These are phyloP conservation scores for Fusarium palustre DNA, from an alignment of 2,329 filamentous ascomycete genomes.

Conservation along the genomic window DNA sequence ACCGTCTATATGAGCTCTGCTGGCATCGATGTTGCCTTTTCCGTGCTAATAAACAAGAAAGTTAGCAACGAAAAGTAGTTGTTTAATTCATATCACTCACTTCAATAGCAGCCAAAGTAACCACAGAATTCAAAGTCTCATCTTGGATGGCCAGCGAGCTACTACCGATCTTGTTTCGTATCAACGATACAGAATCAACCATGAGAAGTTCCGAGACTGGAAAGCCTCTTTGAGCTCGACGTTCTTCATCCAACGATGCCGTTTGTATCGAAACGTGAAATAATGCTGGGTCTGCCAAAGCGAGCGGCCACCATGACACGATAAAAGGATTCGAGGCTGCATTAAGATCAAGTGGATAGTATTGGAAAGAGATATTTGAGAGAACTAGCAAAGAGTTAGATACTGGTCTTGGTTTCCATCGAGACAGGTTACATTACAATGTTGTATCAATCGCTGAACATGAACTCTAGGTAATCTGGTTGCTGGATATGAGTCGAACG, in stretches of 20 bases:
- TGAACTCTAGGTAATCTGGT: slow-evolving; percentile 63
- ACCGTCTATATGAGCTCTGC: slow-evolving; percentile 62
- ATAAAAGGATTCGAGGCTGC: slow-evolving; percentile 67
- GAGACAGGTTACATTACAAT: slow-evolving; percentile 56
- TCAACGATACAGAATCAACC: slow-evolving; percentile 65
- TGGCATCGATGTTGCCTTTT: slow-evolving; percentile 61
- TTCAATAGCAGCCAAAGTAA: slow-evolving; percentile 69
- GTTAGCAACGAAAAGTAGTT: background rate
- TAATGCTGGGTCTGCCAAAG: slow-evolving; percentile 65
- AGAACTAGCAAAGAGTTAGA: slow-evolving; percentile 61
- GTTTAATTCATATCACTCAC: slow-evolving; percentile 50
- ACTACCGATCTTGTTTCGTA: slow-evolving; percentile 63
- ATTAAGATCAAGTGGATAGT: slow-evolving; percentile 67
- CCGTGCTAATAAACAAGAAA: slow-evolving; percentile 57
- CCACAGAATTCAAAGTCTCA: slow-evolving; percentile 67
- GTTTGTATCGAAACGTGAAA: slow-evolving; percentile 71
- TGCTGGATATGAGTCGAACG: slow-evolving; percentile 67
- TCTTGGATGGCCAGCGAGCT: slow-evolving; percentile 62
- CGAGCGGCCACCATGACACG: slow-evolving; percentile 70
- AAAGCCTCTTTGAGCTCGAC: slow-evolving; percentile 64
- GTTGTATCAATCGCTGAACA: slow-evolving; percentile 67
- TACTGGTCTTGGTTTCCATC: background rate
- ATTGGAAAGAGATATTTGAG: slow-evolving; percentile 68
- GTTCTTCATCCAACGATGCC: slow-evolving; percentile 67
- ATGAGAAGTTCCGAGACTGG: slow-evolving; percentile 66